Percentiles rank a stretch among this genome's conserved stretches.
phyloP scores from a whole-genome alignment of 192 early-diverging fungal species.

The Mortierella hygrophila region DNA sequence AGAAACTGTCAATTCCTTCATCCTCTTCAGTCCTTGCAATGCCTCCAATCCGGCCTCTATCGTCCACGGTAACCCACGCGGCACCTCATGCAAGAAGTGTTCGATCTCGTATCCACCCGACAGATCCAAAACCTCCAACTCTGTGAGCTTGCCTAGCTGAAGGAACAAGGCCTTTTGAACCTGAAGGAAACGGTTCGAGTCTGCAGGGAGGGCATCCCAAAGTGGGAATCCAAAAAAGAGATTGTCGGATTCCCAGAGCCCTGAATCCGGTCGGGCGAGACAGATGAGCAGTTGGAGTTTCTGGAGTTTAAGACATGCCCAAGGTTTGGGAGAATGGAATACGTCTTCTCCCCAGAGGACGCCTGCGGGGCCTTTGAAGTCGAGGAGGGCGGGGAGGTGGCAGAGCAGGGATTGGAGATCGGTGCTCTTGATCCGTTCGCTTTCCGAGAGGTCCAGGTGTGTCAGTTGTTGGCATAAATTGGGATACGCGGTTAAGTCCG shows the following conservation, averaged over 20 bases:
- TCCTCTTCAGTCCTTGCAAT: constrained; percentile 2
- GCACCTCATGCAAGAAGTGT: constrained; percentile 20
- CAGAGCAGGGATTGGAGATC: constrained; percentile 21
- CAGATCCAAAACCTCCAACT: constrained; percentile 15
- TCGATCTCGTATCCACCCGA: background rate
- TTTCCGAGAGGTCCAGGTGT: constrained; percentile 3
- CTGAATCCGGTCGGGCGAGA: constrained; percentile 38
- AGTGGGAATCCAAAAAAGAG: constrained; percentile 13
- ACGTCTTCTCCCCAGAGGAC: constrained; percentile 39
- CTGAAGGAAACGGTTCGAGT: background rate
- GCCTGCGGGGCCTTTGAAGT: constrained; percentile 20
- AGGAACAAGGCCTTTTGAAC: background rate
- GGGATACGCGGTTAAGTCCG: background rate
- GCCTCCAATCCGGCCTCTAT: constrained; percentile 11
- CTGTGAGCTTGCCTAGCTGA: constrained; percentile 4
- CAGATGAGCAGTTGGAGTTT: constrained; percentile 18
- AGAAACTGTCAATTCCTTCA: constrained; percentile 17
- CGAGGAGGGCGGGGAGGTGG: constrained; percentile 15
- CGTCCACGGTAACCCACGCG: constrained; percentile 12
- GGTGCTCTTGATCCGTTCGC: constrained; percentile 14
- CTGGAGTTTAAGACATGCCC: constrained; percentile 22
- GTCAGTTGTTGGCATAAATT: background rate
- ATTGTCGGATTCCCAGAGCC: constrained; percentile 13
- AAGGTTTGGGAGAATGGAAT: background rate
- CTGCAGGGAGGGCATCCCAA: background rate